Base-by-base conservation (phyloP, 306 rosid species). In the Quercus gilva region DNA sequence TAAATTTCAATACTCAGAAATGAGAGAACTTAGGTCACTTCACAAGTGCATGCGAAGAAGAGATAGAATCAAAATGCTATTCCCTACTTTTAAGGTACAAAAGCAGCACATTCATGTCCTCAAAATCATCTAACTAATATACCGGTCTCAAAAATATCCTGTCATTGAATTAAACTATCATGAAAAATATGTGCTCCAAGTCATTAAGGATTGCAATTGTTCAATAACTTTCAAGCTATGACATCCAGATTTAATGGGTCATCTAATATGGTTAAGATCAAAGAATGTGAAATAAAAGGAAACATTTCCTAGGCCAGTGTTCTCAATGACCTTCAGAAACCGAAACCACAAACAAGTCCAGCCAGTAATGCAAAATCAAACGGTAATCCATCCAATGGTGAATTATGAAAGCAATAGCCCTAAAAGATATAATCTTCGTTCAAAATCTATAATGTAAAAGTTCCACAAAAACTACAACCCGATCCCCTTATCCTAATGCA, bases 1-100 rank as follows among this genome's bases (percentile, higher is more conserved):
- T 55, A 33, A 52, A 70, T 33, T 75, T 74, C 69, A 87, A 52
- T n/a, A 57, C 31, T 74, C 9, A 29, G 56, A 82, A 71, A 25
- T 73, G 73, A 31, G 59, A 73, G 41, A 51, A 21, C 19, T 69
- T 52, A 71, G 61, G 19, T 59, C 65, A 14, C 55, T 33, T 71
- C 3, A 76, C 14, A 63, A 14, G 20, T 9, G 51, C 25, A 18
- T 7, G 35, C 9, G 20, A 23, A 65, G 71, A 65, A 17, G 71
- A 29, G 21, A 29, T 20, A 65, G 71, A 18, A 65, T 19, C 51
- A 31, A 65, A 33, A 29, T 28, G 4, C 6, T 0, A 59, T 28
- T 65, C 25, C 18, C 4, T 25, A 11, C 14, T 18, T 64, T 17
- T 6, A 29, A 23, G 28, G 19, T 28, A 5, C 49, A 31, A 65